phyloP scores from a whole-genome alignment of 495 filamentous ascomycete species.

The Xylaria venustula region DNA sequence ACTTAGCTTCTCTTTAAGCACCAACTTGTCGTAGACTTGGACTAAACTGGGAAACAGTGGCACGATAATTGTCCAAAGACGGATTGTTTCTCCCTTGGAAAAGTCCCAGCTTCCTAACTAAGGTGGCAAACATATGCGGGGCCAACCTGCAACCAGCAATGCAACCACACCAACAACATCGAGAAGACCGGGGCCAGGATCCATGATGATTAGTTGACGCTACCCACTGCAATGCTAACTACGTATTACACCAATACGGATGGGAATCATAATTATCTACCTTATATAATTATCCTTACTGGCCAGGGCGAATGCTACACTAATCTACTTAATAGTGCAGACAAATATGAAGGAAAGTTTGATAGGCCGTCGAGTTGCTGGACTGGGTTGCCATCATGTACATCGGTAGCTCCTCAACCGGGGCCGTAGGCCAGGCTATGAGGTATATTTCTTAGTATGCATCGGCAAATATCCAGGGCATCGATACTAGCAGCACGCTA shows the following conservation, averaged over 20 bases:
- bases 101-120: neutral
- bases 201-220: neutral
- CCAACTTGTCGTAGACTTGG: neutral
- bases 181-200: neutral
- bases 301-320: neutral
- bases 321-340: too few relatives aligned
- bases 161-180: neutral
- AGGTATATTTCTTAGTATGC: neutral
- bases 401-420: neutral
- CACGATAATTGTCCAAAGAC: neutral
- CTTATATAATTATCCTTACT: neutral
- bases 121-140: conserved; percentile 5
- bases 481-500: neutral
- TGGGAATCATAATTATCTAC: neutral
- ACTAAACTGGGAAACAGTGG: neutral
- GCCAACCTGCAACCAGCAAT: neutral
- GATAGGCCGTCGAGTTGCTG: neutral
- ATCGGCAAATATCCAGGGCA: neutral
- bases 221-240: neutral
- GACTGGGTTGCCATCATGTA: neutral
- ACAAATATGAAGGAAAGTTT: neutral
- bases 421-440: neutral
- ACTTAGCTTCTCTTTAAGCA: neutral
- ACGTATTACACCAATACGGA: neutral
- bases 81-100: neutral